Percentiles rank a stretch among this genome's conserved stretches.
phyloP scores from a whole-genome alignment of 164 flowering plant species.

The Buxus sempervirens region DNA sequence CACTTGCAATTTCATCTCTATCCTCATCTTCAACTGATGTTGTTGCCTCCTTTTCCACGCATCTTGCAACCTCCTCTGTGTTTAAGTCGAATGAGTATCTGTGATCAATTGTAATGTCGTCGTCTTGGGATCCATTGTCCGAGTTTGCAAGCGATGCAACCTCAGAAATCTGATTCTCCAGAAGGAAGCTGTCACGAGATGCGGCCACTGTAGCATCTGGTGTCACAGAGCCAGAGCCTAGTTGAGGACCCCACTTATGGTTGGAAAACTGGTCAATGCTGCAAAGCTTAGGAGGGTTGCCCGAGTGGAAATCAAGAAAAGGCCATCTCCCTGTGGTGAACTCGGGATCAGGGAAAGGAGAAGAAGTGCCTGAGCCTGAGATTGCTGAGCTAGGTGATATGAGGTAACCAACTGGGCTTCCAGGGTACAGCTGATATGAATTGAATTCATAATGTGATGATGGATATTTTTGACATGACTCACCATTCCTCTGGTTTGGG shows the following conservation, averaged over 20 bases:
- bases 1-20: conserved; percentile 19
- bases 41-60: conserved; percentile 42
- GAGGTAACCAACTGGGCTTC: conserved; percentile 87
- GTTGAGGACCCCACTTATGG: conserved; percentile 60
- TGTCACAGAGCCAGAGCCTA: conserved; percentile 37
- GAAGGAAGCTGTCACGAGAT: conserved; percentile 31
- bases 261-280: conserved; percentile 50
- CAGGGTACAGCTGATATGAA: conserved; percentile 89
- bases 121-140: conserved; percentile 34
- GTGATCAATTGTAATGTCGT: conserved; percentile 30
- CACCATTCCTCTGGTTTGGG: conserved; percentile 36
- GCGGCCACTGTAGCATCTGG: conserved; percentile 42
- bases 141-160: conserved; percentile 54
- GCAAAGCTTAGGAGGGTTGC: conserved; percentile 60
- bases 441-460: conserved; percentile 68
- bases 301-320: conserved; percentile 44
- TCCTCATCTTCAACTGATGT: conserved; percentile 17
- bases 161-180: conserved; percentile 49
- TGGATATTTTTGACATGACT: conserved; percentile 37
- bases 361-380: conserved; percentile 85
- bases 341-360: conserved; percentile 83
- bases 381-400: conserved; percentile 94
- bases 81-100: conserved; percentile 80
- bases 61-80: conserved; percentile 52
- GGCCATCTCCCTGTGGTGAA: conserved; percentile 32